These are phyloP conservation scores for Panaeolus cyanescens DNA, from an alignment of 768 basidiomycete species.

Conservation along the genomic window DNA sequence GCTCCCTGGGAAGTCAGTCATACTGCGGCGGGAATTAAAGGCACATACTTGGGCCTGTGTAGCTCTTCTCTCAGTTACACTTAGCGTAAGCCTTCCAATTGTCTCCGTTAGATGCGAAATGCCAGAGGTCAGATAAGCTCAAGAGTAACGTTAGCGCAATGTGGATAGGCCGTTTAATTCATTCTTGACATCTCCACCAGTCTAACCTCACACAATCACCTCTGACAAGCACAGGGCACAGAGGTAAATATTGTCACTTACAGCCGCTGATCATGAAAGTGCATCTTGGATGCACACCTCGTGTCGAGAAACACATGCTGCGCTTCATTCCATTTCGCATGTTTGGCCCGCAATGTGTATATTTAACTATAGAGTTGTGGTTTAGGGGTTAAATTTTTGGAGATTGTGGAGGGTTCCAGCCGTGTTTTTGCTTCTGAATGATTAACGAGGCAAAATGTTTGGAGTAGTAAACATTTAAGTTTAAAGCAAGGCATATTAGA, in stretches of 20 bases:
- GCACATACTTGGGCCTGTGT: neutral
- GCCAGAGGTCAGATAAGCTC: conserved; percentile 1
- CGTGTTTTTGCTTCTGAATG: neutral
- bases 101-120: neutral
- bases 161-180: neutral
- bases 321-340: neutral
- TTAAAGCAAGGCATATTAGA: neutral
- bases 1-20: neutral
- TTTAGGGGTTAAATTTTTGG: neutral
- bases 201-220: neutral
- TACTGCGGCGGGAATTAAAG: neutral
- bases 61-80: neutral
- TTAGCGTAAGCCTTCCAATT: neutral
- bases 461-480: neutral
- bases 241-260: neutral
- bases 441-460: neutral
- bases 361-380: neutral
- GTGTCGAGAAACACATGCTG: neutral
- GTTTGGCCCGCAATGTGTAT: neutral
- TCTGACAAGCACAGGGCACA: neutral
- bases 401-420: neutral
- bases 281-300: neutral
- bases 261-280: neutral
- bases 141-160: neutral
- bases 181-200: neutral